These are phyloP conservation scores for Copromyces sp. DNA, from an alignment of 495 filamentous ascomycete genomes.

Conservation along the genomic window DNA sequence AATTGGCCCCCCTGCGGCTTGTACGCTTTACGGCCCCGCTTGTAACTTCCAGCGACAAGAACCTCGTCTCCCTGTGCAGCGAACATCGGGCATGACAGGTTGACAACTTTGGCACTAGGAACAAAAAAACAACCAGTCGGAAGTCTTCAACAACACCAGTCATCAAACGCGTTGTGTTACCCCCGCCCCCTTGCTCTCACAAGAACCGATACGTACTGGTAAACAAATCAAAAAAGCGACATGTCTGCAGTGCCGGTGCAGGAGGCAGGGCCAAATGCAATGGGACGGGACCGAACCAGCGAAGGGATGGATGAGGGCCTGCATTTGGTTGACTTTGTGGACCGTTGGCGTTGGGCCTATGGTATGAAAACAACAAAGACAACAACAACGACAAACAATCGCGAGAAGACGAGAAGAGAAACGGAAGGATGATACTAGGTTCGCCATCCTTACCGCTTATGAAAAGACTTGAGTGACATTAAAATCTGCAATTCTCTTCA, in stretches of 20 bases:
- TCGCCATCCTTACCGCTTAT: background rate
- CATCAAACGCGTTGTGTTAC: background rate
- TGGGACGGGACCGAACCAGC: background rate
- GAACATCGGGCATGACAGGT: background rate
- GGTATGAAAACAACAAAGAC: background rate
- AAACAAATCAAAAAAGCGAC: background rate
- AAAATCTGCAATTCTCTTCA: background rate
- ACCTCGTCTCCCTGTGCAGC: background rate
- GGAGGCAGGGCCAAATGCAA: background rate
- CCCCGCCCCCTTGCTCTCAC: background rate
- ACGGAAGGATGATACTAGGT: background rate
- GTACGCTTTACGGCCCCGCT: background rate
- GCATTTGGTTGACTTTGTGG: background rate
- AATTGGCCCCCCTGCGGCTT: background rate
- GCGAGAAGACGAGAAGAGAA: background rate
- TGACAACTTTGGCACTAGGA: background rate
- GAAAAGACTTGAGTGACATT: background rate
- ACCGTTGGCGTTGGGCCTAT: background rate
- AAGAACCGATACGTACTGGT: background rate
- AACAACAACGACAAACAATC: background rate
- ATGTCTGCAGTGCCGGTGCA: background rate
- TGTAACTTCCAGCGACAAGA: background rate
- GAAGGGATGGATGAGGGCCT: background rate
- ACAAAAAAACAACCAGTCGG: background rate
- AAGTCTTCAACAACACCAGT: background rate